phyloP scores from a whole-genome alignment of 164 flowering plant genomes.

The Macadamia tetraphylla region DNA sequence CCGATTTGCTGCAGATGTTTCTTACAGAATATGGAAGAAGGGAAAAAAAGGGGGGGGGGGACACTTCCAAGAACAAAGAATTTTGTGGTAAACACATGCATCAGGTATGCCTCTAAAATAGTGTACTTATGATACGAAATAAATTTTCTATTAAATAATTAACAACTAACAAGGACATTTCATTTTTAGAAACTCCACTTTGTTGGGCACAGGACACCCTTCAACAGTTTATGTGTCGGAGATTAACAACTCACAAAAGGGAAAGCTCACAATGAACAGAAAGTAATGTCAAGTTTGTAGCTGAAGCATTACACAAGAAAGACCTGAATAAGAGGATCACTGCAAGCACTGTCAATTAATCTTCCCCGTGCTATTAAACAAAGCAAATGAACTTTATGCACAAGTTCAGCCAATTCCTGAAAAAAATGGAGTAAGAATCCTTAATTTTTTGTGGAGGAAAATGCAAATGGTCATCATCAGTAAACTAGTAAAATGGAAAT shows the following conservation, averaged over 20 bases:
- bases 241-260: background rate
- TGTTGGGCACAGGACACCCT: too few relatives aligned
- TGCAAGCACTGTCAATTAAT: conserved; percentile 71
- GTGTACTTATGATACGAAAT: too few relatives aligned
- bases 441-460: background rate
- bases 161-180: too few relatives aligned
- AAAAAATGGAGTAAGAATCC: background rate
- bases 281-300: background rate
- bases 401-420: conserved; percentile 85
- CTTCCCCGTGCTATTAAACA: conserved; percentile 91
- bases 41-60: too few relatives aligned
- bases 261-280: background rate
- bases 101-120: too few relatives aligned
- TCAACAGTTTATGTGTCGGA: too few relatives aligned
- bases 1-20: too few relatives aligned
- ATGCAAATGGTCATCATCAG: background rate
- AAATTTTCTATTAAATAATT: too few relatives aligned
- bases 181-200: background rate
- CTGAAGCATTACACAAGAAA: conserved; percentile 5
- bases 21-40: too few relatives aligned
- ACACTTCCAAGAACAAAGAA: too few relatives aligned
- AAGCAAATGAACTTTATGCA: conserved; percentile 85
- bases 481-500: background rate
- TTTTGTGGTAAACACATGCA: too few relatives aligned
- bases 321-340: conserved; percentile 94